phyloP scores from a whole-genome alignment of 148 eudicot genomes.

The Drosera capensis region DNA sequence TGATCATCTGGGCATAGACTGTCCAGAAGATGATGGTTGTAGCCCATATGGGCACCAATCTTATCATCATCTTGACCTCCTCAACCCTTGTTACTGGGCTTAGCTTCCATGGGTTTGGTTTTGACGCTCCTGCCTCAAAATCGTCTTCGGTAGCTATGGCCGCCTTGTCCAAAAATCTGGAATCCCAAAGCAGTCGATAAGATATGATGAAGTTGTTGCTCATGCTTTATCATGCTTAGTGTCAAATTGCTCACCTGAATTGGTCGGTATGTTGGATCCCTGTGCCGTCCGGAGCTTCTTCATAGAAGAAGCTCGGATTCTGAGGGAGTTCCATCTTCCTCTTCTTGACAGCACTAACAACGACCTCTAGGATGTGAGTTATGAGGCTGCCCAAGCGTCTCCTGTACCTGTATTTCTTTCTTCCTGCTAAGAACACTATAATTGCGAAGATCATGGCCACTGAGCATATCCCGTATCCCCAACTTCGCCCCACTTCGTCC shows the following conservation, averaged over 20 bases:
- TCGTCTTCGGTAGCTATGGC: conserved; percentile 61
- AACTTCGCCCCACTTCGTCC: conserved; percentile 62
- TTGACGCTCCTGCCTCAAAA: conserved; percentile 11
- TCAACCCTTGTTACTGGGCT: conserved; percentile 63
- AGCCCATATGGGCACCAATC: conserved; percentile 68
- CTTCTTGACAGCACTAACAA: conserved; percentile 45
- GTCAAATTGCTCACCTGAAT: conserved; percentile 59
- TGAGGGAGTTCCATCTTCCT: conserved; percentile 37
- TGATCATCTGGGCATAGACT: conserved; percentile 71
- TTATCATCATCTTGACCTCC: conserved; percentile 74
- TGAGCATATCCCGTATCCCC: conserved; percentile 74
- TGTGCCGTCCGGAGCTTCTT: conserved; percentile 36
- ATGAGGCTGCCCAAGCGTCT: conserved; percentile 65
- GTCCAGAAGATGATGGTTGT: conserved; percentile 85
- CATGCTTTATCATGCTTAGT: too few species aligned
- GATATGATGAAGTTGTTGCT: too few species aligned
- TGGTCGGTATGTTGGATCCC: conserved; percentile 64
- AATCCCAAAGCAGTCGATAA: too few species aligned
- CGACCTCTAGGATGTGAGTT: conserved; percentile 53
- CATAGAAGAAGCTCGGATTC: conserved; percentile 39
- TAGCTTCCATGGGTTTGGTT: conserved; percentile 64
- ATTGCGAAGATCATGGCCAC: conserved; percentile 53
- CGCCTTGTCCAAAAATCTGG: conserved; percentile 88
- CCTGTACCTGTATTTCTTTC: conserved; percentile 54
- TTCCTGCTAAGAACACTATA: conserved; percentile 38